These are phyloP conservation scores for Wakefieldia striispora DNA, from an alignment of 768 basidiomycete species.

Conservation along the genomic window DNA sequence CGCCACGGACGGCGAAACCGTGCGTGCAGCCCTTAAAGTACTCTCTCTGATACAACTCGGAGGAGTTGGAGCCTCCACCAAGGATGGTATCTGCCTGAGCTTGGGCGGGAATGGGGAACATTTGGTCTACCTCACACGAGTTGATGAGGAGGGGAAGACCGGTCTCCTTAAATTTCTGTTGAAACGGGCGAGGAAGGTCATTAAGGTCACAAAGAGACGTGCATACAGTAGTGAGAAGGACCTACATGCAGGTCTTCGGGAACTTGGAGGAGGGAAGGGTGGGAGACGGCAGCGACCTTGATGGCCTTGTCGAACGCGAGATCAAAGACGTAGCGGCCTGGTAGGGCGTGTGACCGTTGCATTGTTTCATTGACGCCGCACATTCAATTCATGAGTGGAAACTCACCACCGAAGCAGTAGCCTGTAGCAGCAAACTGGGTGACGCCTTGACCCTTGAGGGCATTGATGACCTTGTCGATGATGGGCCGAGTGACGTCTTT, in stretches of 20 bases:
- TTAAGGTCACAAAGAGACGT: not conserved
- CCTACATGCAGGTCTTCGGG: slow-evolving; percentile 55
- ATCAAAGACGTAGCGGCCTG: slow-evolving; percentile 43
- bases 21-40: slow-evolving; percentile 42
- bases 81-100: slow-evolving; percentile 49
- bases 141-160: slow-evolving; percentile 66
- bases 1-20: slow-evolving; percentile 56
- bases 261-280: slow-evolving; percentile 44
- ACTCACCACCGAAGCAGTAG: slow-evolving; percentile 67
- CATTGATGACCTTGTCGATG: slow-evolving; percentile 55
- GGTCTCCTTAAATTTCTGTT: slow-evolving; percentile 47
- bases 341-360: not conserved
- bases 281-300: slow-evolving; percentile 40
- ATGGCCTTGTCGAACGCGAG: slow-evolving; percentile 42
- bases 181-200: not conserved
- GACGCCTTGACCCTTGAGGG: slow-evolving; percentile 58
- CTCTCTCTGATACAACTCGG: slow-evolving; percentile 35
- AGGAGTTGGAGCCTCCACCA: slow-evolving; percentile 43
- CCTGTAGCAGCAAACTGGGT: slow-evolving; percentile 58
- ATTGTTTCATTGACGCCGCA: too few species aligned
- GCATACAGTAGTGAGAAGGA: not conserved
- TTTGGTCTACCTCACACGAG: slow-evolving; percentile 51
- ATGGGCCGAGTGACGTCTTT: slow-evolving; percentile 41
- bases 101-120: slow-evolving; percentile 49
- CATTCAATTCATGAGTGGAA: too few species aligned